These are phyloP conservation scores for Ramaria rubella DNA, from an alignment of 768 basidiomycete species.

Conservation along the genomic window DNA sequence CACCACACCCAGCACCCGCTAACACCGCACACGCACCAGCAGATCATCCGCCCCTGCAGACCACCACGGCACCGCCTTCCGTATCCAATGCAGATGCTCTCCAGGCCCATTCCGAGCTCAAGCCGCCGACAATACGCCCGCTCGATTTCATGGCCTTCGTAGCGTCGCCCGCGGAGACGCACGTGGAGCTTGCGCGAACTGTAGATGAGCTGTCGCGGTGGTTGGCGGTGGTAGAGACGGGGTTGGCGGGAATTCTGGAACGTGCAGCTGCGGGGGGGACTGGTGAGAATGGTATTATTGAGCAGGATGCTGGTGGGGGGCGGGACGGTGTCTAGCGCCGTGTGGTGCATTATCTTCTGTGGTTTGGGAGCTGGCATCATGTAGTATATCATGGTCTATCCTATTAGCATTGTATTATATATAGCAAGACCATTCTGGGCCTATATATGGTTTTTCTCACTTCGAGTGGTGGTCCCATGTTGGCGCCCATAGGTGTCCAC, in stretches of 20 bases:
- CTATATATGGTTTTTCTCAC: too few relatives aligned
- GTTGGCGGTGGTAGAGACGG: conserved; percentile 67
- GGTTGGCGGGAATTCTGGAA: conserved; percentile 62
- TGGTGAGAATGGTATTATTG: conserved; percentile 49
- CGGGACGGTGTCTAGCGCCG: conserved; percentile 24
- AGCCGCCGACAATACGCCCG: conserved; percentile 38
- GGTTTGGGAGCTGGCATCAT: too few relatives aligned
- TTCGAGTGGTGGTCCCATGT: too few relatives aligned
- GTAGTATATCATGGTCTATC: too few relatives aligned
- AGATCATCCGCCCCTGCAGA: conserved; percentile 19
- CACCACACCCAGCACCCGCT: conserved; percentile 28
- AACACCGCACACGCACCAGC: conserved; percentile 18
- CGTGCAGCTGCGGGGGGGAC: conserved; percentile 21
- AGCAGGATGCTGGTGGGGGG: conserved; percentile 48
- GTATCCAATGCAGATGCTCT: neutral
- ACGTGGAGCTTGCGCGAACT: conserved; percentile 62
- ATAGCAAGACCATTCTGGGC: too few relatives aligned
- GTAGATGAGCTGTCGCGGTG: conserved; percentile 72
- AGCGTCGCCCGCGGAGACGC: conserved; percentile 50
- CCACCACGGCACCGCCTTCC: conserved; percentile 4
- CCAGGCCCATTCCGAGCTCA: neutral
- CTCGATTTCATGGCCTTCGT: conserved; percentile 61
- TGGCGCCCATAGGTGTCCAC: too few relatives aligned
- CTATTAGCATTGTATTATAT: too few relatives aligned
- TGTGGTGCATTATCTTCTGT: conserved; percentile 14